A percentile compares a stretch with the other conserved stretches of the same genome.
Conservation (phyloP, 331 rosid genomes). For the Cydonia oblonga region DNA sequence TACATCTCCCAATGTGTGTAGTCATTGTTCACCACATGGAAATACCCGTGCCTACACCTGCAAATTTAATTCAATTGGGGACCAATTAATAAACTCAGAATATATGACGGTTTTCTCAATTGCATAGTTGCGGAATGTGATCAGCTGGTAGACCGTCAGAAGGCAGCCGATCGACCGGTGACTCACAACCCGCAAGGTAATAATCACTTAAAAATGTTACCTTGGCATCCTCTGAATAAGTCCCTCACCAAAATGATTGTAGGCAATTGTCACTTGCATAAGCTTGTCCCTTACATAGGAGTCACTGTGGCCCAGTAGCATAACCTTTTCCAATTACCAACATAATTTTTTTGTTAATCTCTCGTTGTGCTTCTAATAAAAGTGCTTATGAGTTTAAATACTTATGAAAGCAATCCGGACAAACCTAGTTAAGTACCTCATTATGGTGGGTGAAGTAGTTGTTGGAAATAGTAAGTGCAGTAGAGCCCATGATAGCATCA, state of each 20-base stretch:
- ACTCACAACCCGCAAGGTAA: neutral
- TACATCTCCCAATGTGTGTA: slow-evolving; percentile 98
- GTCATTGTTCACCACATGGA: slow-evolving; percentile 97
- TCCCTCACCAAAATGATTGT: slow-evolving; percentile 97
- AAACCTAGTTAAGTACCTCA: slow-evolving; percentile 28
- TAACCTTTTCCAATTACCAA: slow-evolving; percentile 37
- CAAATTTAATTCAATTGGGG: slow-evolving; percentile 3
- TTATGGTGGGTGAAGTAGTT: slow-evolving; percentile 90
- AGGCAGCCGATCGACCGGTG: neutral
- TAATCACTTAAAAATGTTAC: slow-evolving; percentile 17
- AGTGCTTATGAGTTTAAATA: too few relatives aligned
- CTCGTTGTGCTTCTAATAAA: neutral
- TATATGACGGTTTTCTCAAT: neutral
- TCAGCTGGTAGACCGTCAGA: neutral
- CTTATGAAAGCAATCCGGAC: neutral
- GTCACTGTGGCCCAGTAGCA: slow-evolving; percentile 89
- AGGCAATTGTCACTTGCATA: slow-evolving; percentile 97
- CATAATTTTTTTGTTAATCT: too few relatives aligned
- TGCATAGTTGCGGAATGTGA: neutral
- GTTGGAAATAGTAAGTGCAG: slow-evolving; percentile 83
- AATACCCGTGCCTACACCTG: slow-evolving; percentile 97
- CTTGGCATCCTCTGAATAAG: slow-evolving; percentile 98
- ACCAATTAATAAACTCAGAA: neutral
- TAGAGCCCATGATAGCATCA: slow-evolving; percentile 89
- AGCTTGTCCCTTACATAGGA: slow-evolving; percentile 71